Evolutionary conservation across 2,329 filamentous ascomycete genomes (phyloP).

Genomic region (Lachnellula arida): DNA sequence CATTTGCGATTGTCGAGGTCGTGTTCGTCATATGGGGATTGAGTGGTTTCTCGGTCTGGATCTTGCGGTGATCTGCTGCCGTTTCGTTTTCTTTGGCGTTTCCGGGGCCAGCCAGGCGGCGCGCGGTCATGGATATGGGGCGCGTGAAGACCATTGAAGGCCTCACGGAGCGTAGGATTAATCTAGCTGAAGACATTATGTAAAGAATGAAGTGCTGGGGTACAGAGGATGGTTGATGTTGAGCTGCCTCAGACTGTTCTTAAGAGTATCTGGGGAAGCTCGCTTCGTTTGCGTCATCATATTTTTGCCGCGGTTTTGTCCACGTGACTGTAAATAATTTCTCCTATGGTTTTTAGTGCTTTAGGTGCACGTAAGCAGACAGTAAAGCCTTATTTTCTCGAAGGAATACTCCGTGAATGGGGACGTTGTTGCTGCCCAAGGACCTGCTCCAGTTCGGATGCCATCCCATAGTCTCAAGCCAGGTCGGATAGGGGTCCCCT

Average conservation of each 20-base stretch:
- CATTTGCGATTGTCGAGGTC: conserved; percentile 57
- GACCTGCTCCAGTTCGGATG: not conserved
- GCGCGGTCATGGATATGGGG: conserved; percentile 20
- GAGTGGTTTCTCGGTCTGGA: conserved; percentile 51
- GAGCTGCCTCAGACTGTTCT: too few species aligned
- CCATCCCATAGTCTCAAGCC: not conserved
- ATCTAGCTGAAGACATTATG: conserved; percentile 23
- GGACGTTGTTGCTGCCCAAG: not conserved
- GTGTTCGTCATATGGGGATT: conserved; percentile 62
- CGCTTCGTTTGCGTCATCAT: not conserved
- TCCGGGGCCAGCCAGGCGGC: conserved; percentile 23
- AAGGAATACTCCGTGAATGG: not conserved
- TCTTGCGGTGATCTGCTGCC: conserved; percentile 48
- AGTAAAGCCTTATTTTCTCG: not conserved
- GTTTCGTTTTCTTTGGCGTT: conserved; percentile 43
- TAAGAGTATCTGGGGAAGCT: not conserved
- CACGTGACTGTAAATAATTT: not conserved
- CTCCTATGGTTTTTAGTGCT: not conserved
- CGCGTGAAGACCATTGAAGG: conserved; percentile 22
- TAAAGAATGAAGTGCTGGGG: not conserved
- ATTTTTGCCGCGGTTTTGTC: not conserved
- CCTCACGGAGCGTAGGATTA: conserved; percentile 19
- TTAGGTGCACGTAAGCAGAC: not conserved
- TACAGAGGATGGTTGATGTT: too few species aligned
- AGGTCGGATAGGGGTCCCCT: not conserved